These are phyloP conservation scores for Nannochloropsis oceanica DNA, from an alignment of 108 stramenopile genomes.

Conservation along the genomic window DNA sequence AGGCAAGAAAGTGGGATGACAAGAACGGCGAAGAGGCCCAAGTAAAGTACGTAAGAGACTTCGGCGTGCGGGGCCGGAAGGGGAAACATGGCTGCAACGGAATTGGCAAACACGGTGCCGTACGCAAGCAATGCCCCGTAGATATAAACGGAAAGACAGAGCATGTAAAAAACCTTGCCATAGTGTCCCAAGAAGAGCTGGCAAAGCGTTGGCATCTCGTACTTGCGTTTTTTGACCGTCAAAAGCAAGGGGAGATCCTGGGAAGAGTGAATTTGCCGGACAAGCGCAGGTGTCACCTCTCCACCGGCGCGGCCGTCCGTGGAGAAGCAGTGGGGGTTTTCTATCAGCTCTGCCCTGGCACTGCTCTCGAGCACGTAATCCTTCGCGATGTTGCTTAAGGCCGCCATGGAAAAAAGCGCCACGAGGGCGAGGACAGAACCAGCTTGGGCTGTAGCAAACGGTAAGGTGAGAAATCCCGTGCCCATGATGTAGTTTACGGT, in stretches of 20 bases:
- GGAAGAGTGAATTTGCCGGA: not conserved
- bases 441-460: constrained; percentile 34
- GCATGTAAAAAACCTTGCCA: constrained; percentile 24
- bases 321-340: constrained; percentile 4
- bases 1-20: constrained; percentile 40
- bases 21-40: constrained; percentile 27
- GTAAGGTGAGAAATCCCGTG: constrained; percentile 43
- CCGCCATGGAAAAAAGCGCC: constrained; percentile 4
- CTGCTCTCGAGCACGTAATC: constrained; percentile 33
- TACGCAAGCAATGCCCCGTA: constrained; percentile 42
- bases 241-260: constrained; percentile 3
- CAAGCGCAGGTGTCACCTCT: not conserved
- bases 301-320: not conserved
- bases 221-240: constrained; percentile 13
- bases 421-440: constrained; percentile 31
- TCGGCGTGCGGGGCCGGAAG: not conserved
- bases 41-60: constrained; percentile 13
- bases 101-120: constrained; percentile 39
- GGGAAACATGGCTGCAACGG: constrained; percentile 17
- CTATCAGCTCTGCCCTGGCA: constrained; percentile 28
- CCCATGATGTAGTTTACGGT: constrained; percentile 45
- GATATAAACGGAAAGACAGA: constrained; percentile 27
- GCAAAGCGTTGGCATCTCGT: constrained; percentile 29
- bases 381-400: constrained; percentile 26
- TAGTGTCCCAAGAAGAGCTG: constrained; percentile 30